Conservation (phyloP, 352 stramenopile species). For the Pythium dissotocum region DNA sequence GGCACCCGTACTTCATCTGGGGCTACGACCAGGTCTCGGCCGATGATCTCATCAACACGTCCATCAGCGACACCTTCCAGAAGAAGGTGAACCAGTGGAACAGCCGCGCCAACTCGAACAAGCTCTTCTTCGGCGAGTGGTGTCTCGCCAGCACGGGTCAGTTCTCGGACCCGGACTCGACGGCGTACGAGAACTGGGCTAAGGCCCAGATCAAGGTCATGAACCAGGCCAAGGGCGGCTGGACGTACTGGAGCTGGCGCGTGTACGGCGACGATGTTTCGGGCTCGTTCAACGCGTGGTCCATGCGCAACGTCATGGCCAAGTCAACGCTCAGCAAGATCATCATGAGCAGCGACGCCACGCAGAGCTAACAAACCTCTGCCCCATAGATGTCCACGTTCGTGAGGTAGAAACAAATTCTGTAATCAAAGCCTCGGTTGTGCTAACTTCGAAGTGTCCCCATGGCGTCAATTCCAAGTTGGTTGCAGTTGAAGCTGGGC, state of each 20-base stretch:
- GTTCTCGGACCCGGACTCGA: conserved; percentile 22
- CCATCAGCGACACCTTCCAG: conserved; percentile 19
- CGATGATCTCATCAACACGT: conserved; percentile 25
- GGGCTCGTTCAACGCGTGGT: conserved; percentile 27
- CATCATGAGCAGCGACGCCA: conserved; percentile 3
- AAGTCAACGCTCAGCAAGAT: conserved; percentile 23
- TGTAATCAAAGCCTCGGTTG: neutral
- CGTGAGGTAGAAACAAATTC: neutral
- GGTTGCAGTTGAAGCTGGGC: no score
- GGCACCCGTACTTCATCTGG: conserved; percentile 39
- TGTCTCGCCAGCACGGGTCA: conserved; percentile 28
- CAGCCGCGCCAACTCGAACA: conserved; percentile 24
- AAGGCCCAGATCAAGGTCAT: conserved; percentile 23
- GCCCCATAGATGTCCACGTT: neutral
- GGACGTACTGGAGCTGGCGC: conserved; percentile 34
- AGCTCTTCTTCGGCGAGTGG: conserved; percentile 36
- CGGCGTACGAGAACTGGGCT: conserved; percentile 15
- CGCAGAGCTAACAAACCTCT: neutral
- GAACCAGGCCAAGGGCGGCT: conserved; percentile 24
- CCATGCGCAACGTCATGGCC: conserved; percentile 31
- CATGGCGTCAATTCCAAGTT: no score
- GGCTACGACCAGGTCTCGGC: conserved; percentile 25
- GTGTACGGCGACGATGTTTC: conserved; percentile 25
- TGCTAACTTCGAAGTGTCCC: no score
- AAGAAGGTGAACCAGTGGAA: conserved; percentile 27